Percentiles rank a stretch among this genome's conserved stretches.
phyloP scores from a whole-genome alignment of 1,284 basidiomycete genomes.

The Ustilago bromivora region DNA sequence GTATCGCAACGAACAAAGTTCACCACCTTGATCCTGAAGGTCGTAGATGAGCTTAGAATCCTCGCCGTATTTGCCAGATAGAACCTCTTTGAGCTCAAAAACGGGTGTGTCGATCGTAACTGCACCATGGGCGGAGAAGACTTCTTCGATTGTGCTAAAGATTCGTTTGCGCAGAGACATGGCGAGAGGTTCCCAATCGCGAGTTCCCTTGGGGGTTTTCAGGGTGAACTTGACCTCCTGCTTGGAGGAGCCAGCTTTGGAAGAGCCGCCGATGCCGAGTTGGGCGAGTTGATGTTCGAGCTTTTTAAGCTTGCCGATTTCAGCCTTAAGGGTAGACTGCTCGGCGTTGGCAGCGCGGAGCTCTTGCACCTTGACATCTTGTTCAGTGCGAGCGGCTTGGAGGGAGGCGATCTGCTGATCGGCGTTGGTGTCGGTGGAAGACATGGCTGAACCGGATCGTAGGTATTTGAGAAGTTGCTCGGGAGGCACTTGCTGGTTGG shows the following conservation, averaged over 20 bases:
- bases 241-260: constrained; percentile 41
- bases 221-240: constrained; percentile 63
- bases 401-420: constrained; percentile 31
- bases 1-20: constrained; percentile 92
- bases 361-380: constrained; percentile 60
- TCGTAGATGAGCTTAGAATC: constrained; percentile 99
- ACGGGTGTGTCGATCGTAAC: constrained; percentile 96
- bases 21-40: constrained; percentile 97
- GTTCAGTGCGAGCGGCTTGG: constrained; percentile 50
- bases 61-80: constrained; percentile 86
- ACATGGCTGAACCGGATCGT: constrained; percentile 24
- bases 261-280: constrained; percentile 37
- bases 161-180: constrained; percentile 92
- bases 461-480: constrained; percentile 34
- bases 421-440: constrained; percentile 19
- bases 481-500: constrained; percentile 29
- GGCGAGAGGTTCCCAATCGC: constrained; percentile 94
- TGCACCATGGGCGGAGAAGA: constrained; percentile 90
- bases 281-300: constrained; percentile 57
- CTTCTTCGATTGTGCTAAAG: constrained; percentile 86
- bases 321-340: constrained; percentile 45
- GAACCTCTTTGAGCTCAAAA: constrained; percentile 95
- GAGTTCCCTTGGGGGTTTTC: constrained; percentile 80
- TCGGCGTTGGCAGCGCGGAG: constrained; percentile 54
- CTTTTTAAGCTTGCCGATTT: constrained; percentile 55